Evolutionary conservation across 2,329 filamentous ascomycete species (phyloP).

Genomic region (Colletotrichum lentis): DNA sequence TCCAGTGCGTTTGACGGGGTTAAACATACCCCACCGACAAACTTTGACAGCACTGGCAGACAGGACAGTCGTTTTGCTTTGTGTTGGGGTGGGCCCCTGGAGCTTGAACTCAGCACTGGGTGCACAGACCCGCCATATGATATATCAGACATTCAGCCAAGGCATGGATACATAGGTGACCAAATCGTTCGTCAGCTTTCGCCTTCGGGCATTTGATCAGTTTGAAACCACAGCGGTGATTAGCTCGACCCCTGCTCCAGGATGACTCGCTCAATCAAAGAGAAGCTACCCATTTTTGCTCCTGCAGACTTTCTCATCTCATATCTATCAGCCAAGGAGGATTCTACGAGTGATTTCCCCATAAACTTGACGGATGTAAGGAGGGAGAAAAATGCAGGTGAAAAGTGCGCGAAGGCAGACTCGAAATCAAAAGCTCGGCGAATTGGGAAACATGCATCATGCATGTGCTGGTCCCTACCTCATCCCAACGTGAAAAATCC

Average conservation of each 20-base stretch:
- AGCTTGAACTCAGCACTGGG: neutral
- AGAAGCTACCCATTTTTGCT: constrained; percentile 64
- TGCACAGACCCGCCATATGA: too few relatives aligned
- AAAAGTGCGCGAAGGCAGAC: neutral
- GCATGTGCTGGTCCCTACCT: neutral
- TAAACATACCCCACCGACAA: constrained; percentile 3
- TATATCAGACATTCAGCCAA: too few relatives aligned
- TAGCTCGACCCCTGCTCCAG: constrained; percentile 87
- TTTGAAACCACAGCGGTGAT: constrained; percentile 42
- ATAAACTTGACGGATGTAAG: neutral
- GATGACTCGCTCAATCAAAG: constrained; percentile 91
- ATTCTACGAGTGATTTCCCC: neutral
- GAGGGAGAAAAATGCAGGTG: neutral
- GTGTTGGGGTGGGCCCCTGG: neutral
- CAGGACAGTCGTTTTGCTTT: neutral
- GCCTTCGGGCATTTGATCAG: constrained; percentile 45
- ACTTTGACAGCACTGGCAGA: neutral
- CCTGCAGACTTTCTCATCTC: constrained; percentile 42
- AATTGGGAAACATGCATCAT: neutral
- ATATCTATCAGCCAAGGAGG: too few relatives aligned
- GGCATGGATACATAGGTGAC: neutral
- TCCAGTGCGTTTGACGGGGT: constrained; percentile 6
- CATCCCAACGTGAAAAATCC: neutral
- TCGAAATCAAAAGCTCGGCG: constrained; percentile 1
- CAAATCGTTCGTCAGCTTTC: neutral